Conservation (phyloP, 2,329 filamentous ascomycete species). For the Fusarium armeniacum region DNA sequence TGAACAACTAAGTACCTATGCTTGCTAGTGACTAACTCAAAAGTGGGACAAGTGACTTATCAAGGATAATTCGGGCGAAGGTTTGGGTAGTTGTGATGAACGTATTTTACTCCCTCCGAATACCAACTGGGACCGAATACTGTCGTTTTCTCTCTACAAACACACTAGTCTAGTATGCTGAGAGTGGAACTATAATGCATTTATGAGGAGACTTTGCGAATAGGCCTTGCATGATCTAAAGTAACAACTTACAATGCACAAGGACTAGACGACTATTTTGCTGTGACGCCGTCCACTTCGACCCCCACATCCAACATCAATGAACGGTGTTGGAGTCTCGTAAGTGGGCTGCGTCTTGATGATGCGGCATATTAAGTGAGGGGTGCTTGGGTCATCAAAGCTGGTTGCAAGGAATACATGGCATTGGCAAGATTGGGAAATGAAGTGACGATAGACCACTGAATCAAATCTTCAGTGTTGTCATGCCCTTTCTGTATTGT, state of each 20-base stretch:
- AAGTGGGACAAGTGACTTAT: constrained; percentile 30
- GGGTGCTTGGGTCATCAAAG: neutral
- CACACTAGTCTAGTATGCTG: neutral
- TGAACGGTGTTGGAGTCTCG: constrained; percentile 11
- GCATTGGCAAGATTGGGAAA: neutral
- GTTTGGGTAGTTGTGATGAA: neutral
- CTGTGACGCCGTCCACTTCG: constrained; percentile 18
- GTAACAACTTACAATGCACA: constrained; percentile 1
- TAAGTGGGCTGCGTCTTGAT: constrained; percentile 25
- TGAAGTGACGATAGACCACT: constrained; percentile 22
- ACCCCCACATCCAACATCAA: constrained; percentile 33
- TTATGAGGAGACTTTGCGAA: neutral
- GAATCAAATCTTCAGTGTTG: constrained; percentile 10
- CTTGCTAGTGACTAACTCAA: constrained; percentile 8
- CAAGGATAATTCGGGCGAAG: constrained; percentile 1
- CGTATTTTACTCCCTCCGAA: neutral
- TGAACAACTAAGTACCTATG: constrained; percentile 14
- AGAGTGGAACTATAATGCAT: neutral
- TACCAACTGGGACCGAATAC: neutral
- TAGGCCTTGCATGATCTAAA: neutral
- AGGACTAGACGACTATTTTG: constrained; percentile 13
- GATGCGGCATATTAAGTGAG: constrained; percentile 6
- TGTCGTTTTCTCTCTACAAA: constrained; percentile 1
- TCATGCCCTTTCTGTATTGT: constrained; percentile 24
- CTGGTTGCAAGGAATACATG: neutral